Conservation (phyloP, 495 filamentous ascomycete genomes). For the Melanomma pulvis-pyrius region DNA sequence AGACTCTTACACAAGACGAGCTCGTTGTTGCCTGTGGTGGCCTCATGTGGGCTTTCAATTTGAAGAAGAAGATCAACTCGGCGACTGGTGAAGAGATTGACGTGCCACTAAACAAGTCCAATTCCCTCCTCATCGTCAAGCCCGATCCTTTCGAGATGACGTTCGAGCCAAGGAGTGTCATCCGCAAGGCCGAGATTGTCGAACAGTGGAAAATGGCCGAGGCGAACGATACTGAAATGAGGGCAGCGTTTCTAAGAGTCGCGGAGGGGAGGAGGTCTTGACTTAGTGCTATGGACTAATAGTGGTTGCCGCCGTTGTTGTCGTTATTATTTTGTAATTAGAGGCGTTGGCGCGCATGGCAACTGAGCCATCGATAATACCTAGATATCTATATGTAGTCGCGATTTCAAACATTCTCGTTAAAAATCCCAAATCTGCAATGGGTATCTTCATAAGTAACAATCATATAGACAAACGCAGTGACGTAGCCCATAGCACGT, state of each 20-base stretch:
- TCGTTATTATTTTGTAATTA: not conserved
- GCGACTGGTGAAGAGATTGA: conserved; percentile 52
- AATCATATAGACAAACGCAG: too few relatives aligned
- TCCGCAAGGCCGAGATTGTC: conserved; percentile 29
- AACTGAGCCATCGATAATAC: too few relatives aligned
- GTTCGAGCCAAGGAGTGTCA: conserved; percentile 40
- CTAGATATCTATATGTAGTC: too few relatives aligned
- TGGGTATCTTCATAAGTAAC: too few relatives aligned
- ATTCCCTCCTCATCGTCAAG: conserved; percentile 45
- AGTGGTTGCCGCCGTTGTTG: not conserved
- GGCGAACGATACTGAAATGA: conserved; percentile 29
- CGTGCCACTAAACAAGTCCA: conserved; percentile 41
- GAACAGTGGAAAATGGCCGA: conserved; percentile 39
- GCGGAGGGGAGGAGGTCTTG: conserved; percentile 10
- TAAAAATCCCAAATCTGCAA: too few relatives aligned
- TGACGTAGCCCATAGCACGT: too few relatives aligned
- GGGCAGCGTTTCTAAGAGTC: conserved; percentile 30
- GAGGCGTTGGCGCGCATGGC: not conserved
- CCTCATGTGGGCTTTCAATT: conserved; percentile 44
- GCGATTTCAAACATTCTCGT: too few relatives aligned
- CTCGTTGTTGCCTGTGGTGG: conserved; percentile 41
- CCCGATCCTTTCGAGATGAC: conserved; percentile 45
- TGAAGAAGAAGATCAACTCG: conserved; percentile 41
- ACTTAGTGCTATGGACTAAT: too few relatives aligned
- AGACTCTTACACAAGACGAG: conserved; percentile 41